Evolutionary conservation across 2,329 filamentous ascomycete genomes (phyloP).

Genomic region (Fusarium heterosporum): DNA sequence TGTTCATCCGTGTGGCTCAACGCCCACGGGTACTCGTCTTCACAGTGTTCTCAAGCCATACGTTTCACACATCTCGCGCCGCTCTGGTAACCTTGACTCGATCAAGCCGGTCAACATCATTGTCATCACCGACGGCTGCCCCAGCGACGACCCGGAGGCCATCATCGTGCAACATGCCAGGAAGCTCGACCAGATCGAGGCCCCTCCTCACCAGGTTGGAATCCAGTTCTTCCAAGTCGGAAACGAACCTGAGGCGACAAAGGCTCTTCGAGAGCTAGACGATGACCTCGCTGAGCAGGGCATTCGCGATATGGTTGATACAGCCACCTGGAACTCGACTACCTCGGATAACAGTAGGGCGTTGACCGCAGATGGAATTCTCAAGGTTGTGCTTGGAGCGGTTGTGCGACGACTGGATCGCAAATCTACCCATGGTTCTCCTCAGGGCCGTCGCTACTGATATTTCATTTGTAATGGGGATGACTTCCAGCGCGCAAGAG

Average conservation of each 20-base stretch:
- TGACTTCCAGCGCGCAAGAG: no score
- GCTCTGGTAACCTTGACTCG: slow-evolving; percentile 53
- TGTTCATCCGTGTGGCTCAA: slow-evolving; percentile 73
- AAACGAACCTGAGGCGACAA: slow-evolving; percentile 71
- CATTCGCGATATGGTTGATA: slow-evolving; percentile 91
- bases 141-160: slow-evolving; percentile 81
- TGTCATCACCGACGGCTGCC: slow-evolving; percentile 88
- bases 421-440: slow-evolving; percentile 32
- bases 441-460: slow-evolving; percentile 20
- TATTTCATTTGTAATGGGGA: neutral
- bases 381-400: slow-evolving; percentile 85
- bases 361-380: slow-evolving; percentile 76
- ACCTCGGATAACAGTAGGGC: slow-evolving; percentile 52
- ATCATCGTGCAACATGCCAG: slow-evolving; percentile 75
- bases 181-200: slow-evolving; percentile 76
- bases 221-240: slow-evolving; percentile 98
- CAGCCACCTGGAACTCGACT: slow-evolving; percentile 76
- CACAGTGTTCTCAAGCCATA: slow-evolving; percentile 80
- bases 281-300: slow-evolving; percentile 70
- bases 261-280: slow-evolving; percentile 78
- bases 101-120: slow-evolving; percentile 91
- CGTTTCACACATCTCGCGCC: slow-evolving; percentile 58
- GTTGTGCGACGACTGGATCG: slow-evolving; percentile 67
- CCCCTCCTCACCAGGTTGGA: slow-evolving; percentile 84
- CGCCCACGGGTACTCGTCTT: slow-evolving; percentile 80